These are phyloP conservation scores for Dioszegia crocea DNA, from an alignment of 768 basidiomycete genomes.

Conservation along the genomic window DNA sequence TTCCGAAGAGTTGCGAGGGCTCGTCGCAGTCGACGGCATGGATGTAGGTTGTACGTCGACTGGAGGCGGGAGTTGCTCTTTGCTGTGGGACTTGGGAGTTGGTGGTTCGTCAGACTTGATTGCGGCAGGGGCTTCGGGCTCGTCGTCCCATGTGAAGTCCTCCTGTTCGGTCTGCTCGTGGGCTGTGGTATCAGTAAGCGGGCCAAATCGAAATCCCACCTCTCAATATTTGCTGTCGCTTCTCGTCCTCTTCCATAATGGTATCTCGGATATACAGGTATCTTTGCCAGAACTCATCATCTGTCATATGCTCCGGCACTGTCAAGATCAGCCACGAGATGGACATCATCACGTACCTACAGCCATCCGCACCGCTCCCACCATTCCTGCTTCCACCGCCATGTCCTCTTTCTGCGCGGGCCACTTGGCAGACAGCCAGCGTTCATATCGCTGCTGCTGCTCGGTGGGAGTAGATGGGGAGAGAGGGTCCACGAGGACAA, in stretches of 20 bases:
- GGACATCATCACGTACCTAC: conserved; percentile 29
- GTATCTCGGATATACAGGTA: conserved; percentile 48
- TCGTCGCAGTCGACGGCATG: background rate
- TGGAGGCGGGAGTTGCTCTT: no score
- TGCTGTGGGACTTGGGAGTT: no score
- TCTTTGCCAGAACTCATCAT: conserved; percentile 48
- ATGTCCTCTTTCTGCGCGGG: conserved; percentile 28
- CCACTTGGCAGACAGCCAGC: conserved; percentile 39
- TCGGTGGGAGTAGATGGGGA: conserved; percentile 55
- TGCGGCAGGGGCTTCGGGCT: conserved; percentile 15
- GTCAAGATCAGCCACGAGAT: conserved; percentile 2
- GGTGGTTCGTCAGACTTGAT: no score
- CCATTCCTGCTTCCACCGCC: conserved; percentile 33
- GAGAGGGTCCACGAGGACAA: conserved; percentile 72
- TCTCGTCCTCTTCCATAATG: conserved; percentile 46
- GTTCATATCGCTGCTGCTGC: conserved; percentile 28
- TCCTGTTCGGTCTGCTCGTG: conserved; percentile 30
- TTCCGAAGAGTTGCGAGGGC: conserved; percentile 22
- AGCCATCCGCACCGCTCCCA: conserved; percentile 38
- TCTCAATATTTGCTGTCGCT: conserved; percentile 39
- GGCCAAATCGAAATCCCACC: conserved; percentile 21
- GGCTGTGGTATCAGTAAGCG: conserved; percentile 1
- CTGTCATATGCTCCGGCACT: conserved; percentile 44
- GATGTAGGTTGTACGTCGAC: no score
- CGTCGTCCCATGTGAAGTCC: conserved; percentile 50